Evolutionary conservation across 345 rosid species (phyloP).

Genomic region (Noccaea bulbosa): DNA sequence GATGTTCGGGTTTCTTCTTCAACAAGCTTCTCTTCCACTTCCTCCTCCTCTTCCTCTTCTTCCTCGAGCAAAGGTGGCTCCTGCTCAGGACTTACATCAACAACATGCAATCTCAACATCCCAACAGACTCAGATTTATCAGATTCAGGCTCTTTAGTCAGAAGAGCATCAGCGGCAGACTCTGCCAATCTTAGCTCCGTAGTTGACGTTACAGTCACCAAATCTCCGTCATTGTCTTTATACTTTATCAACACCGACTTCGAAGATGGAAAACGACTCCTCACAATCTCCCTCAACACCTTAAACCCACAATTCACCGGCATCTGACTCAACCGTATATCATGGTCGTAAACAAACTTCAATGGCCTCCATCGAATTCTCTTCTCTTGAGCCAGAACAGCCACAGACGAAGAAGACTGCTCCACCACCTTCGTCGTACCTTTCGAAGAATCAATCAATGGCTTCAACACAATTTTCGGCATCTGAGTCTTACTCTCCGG

Average conservation of each 20-base stretch:
- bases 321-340: constrained; percentile 87
- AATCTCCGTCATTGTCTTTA: constrained; percentile 90
- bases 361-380: constrained; percentile 63
- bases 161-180: constrained; percentile 58
- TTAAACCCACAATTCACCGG: constrained; percentile 82
- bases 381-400: constrained; percentile 45
- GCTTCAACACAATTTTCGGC: constrained; percentile 66
- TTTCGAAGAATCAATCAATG: constrained; percentile 56
- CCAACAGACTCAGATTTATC: constrained; percentile 60
- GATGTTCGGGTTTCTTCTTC: constrained; percentile 64
- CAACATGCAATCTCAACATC: constrained; percentile 84
- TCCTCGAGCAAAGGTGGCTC: constrained; percentile 78
- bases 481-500: constrained; percentile 52
- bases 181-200: constrained; percentile 84
- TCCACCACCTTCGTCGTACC: constrained; percentile 42
- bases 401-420: constrained; percentile 39
- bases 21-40: constrained; percentile 51
- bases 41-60: constrained; percentile 62
- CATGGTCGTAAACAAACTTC: constrained; percentile 94
- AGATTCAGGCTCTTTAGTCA: constrained; percentile 60
- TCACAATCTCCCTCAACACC: constrained; percentile 75
- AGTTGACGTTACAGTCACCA: constrained; percentile 81
- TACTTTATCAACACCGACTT: constrained; percentile 87
- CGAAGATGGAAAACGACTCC: constrained; percentile 78
- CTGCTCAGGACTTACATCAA: constrained; percentile 91